Evolutionary conservation across 2,329 filamentous ascomycete genomes (phyloP), one percentile per base, ranked within the genome.

Genomic region (Thelonectria olida): DNA sequence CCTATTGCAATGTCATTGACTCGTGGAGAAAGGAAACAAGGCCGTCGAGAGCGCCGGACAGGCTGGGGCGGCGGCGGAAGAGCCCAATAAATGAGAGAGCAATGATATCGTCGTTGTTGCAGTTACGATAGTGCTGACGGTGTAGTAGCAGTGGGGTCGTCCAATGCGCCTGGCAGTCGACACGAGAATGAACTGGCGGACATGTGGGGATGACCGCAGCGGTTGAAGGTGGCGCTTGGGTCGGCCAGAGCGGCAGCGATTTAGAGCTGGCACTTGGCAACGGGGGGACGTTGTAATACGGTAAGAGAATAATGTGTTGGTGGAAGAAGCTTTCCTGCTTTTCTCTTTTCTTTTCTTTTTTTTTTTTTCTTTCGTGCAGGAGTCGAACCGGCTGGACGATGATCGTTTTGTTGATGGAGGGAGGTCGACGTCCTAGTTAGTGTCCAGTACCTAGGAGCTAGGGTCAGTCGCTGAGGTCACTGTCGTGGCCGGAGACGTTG

Each of bases 1-100:
- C 57, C 63, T 63, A 68, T 59, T 61, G 63, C 66, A 67, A 62
- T 64, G 68, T 71, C 74, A 76, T 75, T 70, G 73, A 71, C 70
- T 65, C 68, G 34, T 58, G 60, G 55, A 39, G 59, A 48, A 22
- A 60, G 61, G 34, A 41, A 61, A 49, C 44, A 49, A 34, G 60
- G 61, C 57, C 54, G 65, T 64, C 64, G 49, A 57, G 50, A 38
- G 62, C 62, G 65, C 67, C 62, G 54, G 63, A 41, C 57, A 56
- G 64, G 63, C 58, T 51, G 49, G 54, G 49, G 41, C 58, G 47
- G 58, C 52, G 53, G 44, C 53, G 62, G 47, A 44, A 44, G 41
- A 50, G 55, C 41, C 48, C 56, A 49, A 55, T 41, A 55, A 47
- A 60, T 63, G 58, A 54, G 59, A 57, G 45, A 62, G 31, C 45